phyloP scores from a whole-genome alignment of 345 rosid species.

The Dimocarpus longan region DNA sequence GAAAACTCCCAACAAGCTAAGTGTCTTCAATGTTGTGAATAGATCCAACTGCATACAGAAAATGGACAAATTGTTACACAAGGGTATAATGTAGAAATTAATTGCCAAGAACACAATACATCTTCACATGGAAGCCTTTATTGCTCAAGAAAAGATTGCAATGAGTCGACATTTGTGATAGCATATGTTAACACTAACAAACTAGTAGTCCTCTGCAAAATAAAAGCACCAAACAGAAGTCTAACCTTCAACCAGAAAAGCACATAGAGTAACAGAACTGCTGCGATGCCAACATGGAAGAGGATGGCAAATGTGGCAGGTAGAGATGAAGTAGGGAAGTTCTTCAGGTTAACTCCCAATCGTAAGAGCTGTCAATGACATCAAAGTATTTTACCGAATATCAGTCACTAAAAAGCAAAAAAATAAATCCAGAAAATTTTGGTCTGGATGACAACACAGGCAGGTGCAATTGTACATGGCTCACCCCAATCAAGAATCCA shows the following conservation, averaged over 20 bases:
- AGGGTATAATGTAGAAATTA: background rate
- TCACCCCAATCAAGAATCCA: slow-evolving; percentile 89
- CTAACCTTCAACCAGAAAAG: slow-evolving; percentile 96
- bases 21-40: slow-evolving; percentile 80
- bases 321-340: slow-evolving; percentile 67
- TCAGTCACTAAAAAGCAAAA: background rate
- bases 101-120: background rate
- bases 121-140: background rate
- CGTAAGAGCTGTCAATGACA: slow-evolving; percentile 52
- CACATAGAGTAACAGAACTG: slow-evolving; percentile 79
- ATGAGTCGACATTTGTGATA: background rate
- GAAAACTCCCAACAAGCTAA: slow-evolving; percentile 77
- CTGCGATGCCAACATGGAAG: slow-evolving; percentile 86
- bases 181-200: background rate
- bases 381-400: slow-evolving; percentile 1
- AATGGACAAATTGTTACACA: background rate
- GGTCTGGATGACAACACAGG: background rate
- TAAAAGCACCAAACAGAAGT: background rate
- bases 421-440: background rate
- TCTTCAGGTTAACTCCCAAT: slow-evolving; percentile 86
- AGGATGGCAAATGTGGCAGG: slow-evolving; percentile 71
- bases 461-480: slow-evolving; percentile 26
- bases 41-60: slow-evolving; percentile 71
- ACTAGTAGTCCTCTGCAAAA: background rate
- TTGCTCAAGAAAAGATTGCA: background rate